A percentile compares a stretch with the other conserved stretches of the same genome.
Evolutionary conservation across 2,329 filamentous ascomycete genomes (phyloP).

Genomic region (Monilinia laxa): DNA sequence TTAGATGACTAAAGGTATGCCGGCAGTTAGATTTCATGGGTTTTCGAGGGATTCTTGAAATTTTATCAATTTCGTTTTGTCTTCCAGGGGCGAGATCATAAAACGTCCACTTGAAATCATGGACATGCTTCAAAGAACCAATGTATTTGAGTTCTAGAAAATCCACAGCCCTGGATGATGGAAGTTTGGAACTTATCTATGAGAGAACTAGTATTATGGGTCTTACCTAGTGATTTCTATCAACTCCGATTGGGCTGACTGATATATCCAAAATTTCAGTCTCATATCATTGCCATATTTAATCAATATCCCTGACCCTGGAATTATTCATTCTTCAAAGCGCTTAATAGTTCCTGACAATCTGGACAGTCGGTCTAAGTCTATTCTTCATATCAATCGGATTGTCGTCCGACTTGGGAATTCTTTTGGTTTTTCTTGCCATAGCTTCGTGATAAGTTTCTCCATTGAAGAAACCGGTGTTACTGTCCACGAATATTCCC

Average conservation of each 20-base stretch:
- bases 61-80: too few species aligned
- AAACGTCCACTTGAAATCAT: too few species aligned
- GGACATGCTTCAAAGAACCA: too few species aligned
- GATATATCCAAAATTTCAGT: neutral
- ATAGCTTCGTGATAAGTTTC: neutral
- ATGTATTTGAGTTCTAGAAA: too few species aligned
- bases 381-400: conserved; percentile 7
- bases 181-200: too few species aligned
- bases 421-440: conserved; percentile 7
- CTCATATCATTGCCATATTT: neutral
- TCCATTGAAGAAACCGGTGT: neutral
- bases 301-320: neutral
- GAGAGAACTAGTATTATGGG: neutral
- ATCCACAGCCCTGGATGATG: too few species aligned
- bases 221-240: neutral
- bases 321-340: neutral
- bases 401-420: conserved; percentile 16
- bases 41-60: too few species aligned
- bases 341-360: neutral
- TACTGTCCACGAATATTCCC: conserved; percentile 15
- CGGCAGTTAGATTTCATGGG: too few species aligned
- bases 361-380: neutral
- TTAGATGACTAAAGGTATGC: too few species aligned
- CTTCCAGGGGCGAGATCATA: too few species aligned
- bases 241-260: neutral